phyloP scores from a whole-genome alignment of 345 rosid genomes.

The Aegle marmelos region DNA sequence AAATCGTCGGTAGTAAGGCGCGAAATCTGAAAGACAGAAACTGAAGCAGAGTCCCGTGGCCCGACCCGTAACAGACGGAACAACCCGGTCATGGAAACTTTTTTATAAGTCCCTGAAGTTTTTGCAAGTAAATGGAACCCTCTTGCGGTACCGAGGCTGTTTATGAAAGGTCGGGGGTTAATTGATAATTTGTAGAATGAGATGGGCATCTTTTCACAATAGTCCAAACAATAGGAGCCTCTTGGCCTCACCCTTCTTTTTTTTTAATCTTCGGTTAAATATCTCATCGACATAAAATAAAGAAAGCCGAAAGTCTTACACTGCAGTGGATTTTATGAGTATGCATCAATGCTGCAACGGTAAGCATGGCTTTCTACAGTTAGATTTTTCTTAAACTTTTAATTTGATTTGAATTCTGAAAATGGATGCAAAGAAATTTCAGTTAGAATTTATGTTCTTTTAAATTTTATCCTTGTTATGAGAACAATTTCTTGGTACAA shows the following conservation, averaged over 20 bases:
- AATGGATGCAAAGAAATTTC: background rate
- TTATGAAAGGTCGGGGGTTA: background rate
- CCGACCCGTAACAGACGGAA: background rate
- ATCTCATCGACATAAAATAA: background rate
- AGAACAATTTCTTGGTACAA: background rate
- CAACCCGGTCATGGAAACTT: background rate
- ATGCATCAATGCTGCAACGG: background rate
- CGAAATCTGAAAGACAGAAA: background rate
- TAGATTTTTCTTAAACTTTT: background rate
- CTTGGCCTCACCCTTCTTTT: background rate
- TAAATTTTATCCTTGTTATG: background rate
- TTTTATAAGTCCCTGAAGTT: background rate
- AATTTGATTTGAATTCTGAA: background rate
- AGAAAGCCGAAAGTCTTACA: background rate
- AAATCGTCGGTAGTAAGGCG: background rate
- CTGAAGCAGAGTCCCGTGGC: background rate
- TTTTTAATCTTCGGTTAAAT: background rate
- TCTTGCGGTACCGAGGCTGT: background rate
- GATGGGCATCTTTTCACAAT: background rate
- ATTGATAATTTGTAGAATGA: background rate
- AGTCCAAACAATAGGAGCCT: background rate
- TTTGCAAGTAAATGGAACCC: background rate
- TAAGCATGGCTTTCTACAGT: background rate
- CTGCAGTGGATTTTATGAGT: background rate
- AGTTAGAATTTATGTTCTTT: background rate